Evolutionary conservation across 108 stramenopile genomes (phyloP), one percentile per base, ranked within the genome.

Genomic region (Skeletonema menzelii): DNA sequence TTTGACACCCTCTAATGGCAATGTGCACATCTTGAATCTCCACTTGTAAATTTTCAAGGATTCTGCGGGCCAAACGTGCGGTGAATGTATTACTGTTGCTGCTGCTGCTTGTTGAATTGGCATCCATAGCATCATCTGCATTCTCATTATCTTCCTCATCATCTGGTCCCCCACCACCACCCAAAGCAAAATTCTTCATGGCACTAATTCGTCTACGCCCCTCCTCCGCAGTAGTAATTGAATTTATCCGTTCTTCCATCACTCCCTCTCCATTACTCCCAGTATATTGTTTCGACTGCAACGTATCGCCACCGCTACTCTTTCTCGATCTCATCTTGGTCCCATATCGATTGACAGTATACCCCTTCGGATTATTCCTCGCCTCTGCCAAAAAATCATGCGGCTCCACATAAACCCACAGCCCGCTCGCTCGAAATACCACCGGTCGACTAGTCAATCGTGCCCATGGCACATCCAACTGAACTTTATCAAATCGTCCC

Each of bases 401-500:
- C 14, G 94, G 90, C 46, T 85, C 87, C 35, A 95, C 79, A 19
- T 31, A 27, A 15, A 92, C 84, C 35, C 59, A 49, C 59, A 95
- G 72, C 13, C 94, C 94, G 31, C 77, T 67, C 17, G 91, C 91
- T 19, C 84, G 67, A 44, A 92, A 80, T 8, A 92, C 85, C 10
- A 95, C 95, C 15, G 91, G 77, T 12, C 75, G 70, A 63, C 88
- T 89, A 24, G 80, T 83, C 17, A 95, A 56, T 11, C 85, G 65
- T 0, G 89, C 82, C 95, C 95, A 95, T 47, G 95, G 95, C 17
- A 95, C 91, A 49, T 93, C 95, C 37, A 95, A 82, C 49, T 87
- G 79, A 4, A 95, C 85, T 8, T 63, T 76, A 8, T 81, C 84
- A 74, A 95, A 93, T 0, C 53, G 34, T 20, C 95, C 95, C 17